Percentiles rank a stretch among this genome's conserved stretches.
Evolutionary conservation across 164 flowering plant species (phyloP).

Genomic region (Magnolia sinica): DNA sequence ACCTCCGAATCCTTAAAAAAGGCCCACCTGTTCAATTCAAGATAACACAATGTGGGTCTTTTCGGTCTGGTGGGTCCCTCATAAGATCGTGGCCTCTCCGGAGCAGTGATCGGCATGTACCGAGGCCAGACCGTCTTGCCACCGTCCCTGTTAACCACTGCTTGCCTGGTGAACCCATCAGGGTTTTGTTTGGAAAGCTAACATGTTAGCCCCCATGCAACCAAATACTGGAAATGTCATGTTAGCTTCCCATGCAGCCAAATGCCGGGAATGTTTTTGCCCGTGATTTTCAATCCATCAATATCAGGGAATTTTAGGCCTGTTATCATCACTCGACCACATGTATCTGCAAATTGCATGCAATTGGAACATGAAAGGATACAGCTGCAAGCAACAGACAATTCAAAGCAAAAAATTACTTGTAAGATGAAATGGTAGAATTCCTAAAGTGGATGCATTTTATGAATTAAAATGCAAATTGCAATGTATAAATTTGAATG

Average conservation of each 20-base stretch:
- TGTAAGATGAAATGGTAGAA: too few species aligned
- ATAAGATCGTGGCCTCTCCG: constrained; percentile 10
- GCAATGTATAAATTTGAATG: too few species aligned
- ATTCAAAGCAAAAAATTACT: not conserved
- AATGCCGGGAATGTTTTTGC: too few species aligned
- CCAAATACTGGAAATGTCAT: too few species aligned
- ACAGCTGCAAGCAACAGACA: too few species aligned
- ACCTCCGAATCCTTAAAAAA: constrained; percentile 24
- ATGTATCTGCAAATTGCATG: too few species aligned
- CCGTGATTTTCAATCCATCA: constrained; percentile 17
- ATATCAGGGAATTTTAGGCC: too few species aligned
- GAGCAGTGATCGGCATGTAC: constrained; percentile 59
- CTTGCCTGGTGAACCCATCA: constrained; percentile 54
- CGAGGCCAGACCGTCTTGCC: constrained; percentile 80
- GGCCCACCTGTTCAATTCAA: constrained; percentile 52
- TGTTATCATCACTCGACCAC: too few species aligned
- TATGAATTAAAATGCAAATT: too few species aligned
- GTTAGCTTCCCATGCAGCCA: too few species aligned
- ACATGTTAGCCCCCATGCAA: constrained; percentile 34
- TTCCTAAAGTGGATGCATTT: too few species aligned
- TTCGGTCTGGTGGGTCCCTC: constrained; percentile 1
- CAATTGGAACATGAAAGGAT: constrained; percentile 7
- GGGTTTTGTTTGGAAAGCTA: constrained; percentile 67
- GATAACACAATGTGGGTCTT: constrained; percentile 46
- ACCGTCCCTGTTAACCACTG: constrained; percentile 47